Conservation (phyloP, 2,329 filamentous ascomycete species). For the Sporothrix pseudoabietina region DNA sequence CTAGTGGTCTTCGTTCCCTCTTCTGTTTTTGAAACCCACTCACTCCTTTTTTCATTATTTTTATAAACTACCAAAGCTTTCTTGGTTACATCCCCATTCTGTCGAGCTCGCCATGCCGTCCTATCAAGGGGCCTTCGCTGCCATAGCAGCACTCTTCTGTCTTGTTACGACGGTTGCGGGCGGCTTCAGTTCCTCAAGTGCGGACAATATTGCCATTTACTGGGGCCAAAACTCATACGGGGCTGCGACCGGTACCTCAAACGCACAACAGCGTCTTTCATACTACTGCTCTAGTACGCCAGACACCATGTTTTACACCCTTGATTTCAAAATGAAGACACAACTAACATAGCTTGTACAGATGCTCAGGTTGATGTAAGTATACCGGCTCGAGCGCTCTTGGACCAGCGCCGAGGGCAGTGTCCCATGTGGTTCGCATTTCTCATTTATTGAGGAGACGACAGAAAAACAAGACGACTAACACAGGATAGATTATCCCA, state of each 20-base stretch:
- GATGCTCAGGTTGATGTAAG: slow-evolving; percentile 50
- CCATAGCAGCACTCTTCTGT: slow-evolving; percentile 31
- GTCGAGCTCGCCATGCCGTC: background rate
- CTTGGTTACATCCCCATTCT: background rate
- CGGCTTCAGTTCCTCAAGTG: slow-evolving; percentile 50
- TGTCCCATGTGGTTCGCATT: background rate
- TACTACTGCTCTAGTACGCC: slow-evolving; percentile 61
- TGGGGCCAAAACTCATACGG: slow-evolving; percentile 70
- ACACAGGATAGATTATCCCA: slow-evolving; percentile 56
- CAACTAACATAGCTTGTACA: slow-evolving; percentile 7
- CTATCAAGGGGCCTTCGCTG: background rate
- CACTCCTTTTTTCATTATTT: background rate
- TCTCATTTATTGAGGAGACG: no score
- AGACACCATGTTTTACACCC: background rate
- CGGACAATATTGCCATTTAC: slow-evolving; percentile 64
- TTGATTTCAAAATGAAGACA: background rate
- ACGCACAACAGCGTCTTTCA: slow-evolving; percentile 57
- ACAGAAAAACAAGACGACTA: background rate
- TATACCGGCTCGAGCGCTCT: background rate
- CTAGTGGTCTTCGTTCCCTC: background rate
- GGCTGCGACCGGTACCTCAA: slow-evolving; percentile 47
- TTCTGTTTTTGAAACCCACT: background rate
- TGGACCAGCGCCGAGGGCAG: background rate
- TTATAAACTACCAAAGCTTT: background rate
- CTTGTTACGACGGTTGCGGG: slow-evolving; percentile 39